Evolutionary conservation across 1,284 basidiomycete species (phyloP).

Genomic region (Boletus albobrunnescens): DNA sequence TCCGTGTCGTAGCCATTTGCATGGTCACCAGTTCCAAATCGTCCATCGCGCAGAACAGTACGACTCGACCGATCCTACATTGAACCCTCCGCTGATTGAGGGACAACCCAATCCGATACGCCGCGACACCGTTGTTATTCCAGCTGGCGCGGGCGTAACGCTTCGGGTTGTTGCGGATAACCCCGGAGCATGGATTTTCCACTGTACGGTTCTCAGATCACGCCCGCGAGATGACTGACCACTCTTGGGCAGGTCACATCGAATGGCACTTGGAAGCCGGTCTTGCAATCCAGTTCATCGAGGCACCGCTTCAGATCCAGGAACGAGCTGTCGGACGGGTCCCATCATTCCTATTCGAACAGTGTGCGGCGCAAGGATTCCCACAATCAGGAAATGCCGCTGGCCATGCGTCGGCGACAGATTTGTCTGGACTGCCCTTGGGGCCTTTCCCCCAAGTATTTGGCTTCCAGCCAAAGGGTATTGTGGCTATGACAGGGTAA

Average conservation of each 20-base stretch:
- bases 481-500: conserved; percentile 78
- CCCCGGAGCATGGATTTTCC: conserved; percentile 82
- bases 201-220: conserved; percentile 46
- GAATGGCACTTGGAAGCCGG: conserved; percentile 81
- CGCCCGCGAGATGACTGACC: background rate
- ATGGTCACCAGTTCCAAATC: conserved; percentile 81
- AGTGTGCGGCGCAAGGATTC: conserved; percentile 63
- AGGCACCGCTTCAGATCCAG: conserved; percentile 67
- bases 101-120: conserved; percentile 81
- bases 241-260: conserved; percentile 56
- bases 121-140: conserved; percentile 74
- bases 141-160: conserved; percentile 56
- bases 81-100: conserved; percentile 81
- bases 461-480: conserved; percentile 80
- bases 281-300: conserved; percentile 74
- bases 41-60: conserved; percentile 73
- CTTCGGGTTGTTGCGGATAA: conserved; percentile 75
- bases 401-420: conserved; percentile 58
- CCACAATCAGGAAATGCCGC: conserved; percentile 77
- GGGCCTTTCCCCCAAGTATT: conserved; percentile 69
- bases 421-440: conserved; percentile 56
- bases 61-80: conserved; percentile 67
- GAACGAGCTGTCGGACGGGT: conserved; percentile 36
- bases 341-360: conserved; percentile 58
- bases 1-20: conserved; percentile 57